Base-by-base conservation (phyloP, 1,284 basidiomycete genomes). In the Ustilago hordei region DNA sequence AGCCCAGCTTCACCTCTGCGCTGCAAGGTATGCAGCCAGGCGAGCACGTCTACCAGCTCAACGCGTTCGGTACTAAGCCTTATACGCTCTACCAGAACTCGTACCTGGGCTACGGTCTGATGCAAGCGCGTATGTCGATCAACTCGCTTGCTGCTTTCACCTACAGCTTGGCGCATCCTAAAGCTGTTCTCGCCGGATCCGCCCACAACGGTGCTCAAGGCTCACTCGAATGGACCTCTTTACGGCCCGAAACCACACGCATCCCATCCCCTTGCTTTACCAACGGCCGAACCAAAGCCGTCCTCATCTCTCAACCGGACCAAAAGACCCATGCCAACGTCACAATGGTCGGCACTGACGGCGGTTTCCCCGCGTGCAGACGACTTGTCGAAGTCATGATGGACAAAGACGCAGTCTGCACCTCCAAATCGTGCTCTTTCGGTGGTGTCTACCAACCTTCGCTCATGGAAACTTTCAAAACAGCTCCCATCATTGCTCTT, bases 361-460 rank as follows among this genome's bases (percentile, higher is more conserved):
- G 94, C 31, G 91, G 90, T 17, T 98, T 93, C 86, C 92, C 93
- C 55, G 92, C 93, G 2, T 98, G 96, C 87, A 91, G 92, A 75
- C 88, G 93, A 55, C 86, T 98, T 8, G 88, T 98, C 53, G 92
- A 97, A 87, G 89, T 98, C 66, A 93, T 97, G 75, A 92, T 99
- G 90, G 95, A 94, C 57, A 99, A 99, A 88, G 94, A 99, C 82
- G 91, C 95, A 0, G 90, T 95, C 58, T 98, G 97, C 87, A 34
- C 66, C 2, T 41, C 91, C 91, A 81, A 89, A 91, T 80, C 93
- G 93, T 99, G 96, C 87, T 95, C 95, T 2, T 99, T 99, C 88
- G 92, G 94, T 80, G 96, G 96, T 41, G 94, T 98, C 34, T 98
- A 99, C 88, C 96, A 98, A 86, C 97, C 96, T 1, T 93, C 93